These are phyloP conservation scores for Yamadazyma phyllophila DNA, from an alignment of 805 yeast species.

Conservation along the genomic window DNA sequence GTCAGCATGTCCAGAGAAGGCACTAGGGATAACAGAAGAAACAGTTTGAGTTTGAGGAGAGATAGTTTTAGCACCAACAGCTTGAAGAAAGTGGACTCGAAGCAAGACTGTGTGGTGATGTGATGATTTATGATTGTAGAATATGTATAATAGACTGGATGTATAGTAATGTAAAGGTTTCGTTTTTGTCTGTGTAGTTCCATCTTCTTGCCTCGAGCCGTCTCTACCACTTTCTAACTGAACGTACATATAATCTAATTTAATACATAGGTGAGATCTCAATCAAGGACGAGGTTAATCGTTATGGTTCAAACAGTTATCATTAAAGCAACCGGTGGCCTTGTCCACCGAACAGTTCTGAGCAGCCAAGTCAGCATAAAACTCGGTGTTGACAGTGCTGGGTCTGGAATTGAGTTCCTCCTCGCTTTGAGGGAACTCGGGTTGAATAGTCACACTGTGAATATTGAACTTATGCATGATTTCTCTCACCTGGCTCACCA, in stretches of 20 bases:
- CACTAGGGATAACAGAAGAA: neutral
- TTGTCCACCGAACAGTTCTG: conserved; percentile 30
- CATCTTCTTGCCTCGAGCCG: too few relatives aligned
- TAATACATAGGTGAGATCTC: too few relatives aligned
- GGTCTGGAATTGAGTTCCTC: conserved; percentile 9
- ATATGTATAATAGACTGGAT: neutral
- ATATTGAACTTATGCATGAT: conserved; percentile 82
- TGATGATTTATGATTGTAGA: neutral
- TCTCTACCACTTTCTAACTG: too few relatives aligned
- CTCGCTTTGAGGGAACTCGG: conserved; percentile 59
- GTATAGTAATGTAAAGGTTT: neutral
- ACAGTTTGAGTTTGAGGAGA: neutral
- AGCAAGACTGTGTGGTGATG: conserved; percentile 3
- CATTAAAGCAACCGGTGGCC: conserved; percentile 29
- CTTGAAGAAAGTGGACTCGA: neutral
- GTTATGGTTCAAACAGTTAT: conserved; percentile 18
- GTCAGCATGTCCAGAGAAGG: neutral
- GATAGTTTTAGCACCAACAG: neutral
- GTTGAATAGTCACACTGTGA: conserved; percentile 94
- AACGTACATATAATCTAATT: too few relatives aligned
- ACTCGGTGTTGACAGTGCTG: conserved; percentile 11
- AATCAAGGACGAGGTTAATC: neutral
- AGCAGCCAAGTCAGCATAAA: conserved; percentile 32
- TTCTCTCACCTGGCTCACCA: conserved; percentile 73
- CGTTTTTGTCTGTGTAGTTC: too few relatives aligned